Evolutionary conservation across 2,329 filamentous ascomycete species (phyloP).

Genomic region (Stachybotrys elegans): DNA sequence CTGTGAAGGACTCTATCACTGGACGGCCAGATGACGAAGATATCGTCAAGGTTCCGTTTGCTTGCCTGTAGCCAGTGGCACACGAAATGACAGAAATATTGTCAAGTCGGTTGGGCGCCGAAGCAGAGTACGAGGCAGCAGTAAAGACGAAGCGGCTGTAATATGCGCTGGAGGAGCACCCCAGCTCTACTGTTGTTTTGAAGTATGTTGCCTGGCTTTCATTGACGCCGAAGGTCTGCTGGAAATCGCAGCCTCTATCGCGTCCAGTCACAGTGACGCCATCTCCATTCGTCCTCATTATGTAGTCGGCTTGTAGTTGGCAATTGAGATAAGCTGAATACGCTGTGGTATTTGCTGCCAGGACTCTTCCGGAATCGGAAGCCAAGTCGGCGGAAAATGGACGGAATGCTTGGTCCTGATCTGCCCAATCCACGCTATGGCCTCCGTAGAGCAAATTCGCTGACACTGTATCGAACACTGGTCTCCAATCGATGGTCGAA

Average conservation of each 20-base stretch:
- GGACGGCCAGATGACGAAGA: background rate
- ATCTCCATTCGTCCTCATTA: background rate
- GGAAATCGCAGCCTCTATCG: slow-evolving; percentile 10
- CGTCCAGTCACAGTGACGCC: slow-evolving; percentile 2
- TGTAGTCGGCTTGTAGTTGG: slow-evolving; percentile 4
- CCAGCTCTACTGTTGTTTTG: slow-evolving; percentile 7
- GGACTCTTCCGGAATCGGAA: background rate
- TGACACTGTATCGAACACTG: slow-evolving; percentile 7
- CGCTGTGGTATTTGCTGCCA: slow-evolving; percentile 6
- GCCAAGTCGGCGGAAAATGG: slow-evolving; percentile 6
- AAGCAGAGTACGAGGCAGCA: slow-evolving; percentile 7
- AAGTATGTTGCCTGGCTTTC: slow-evolving; percentile 7
- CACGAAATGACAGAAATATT: slow-evolving; percentile 9
- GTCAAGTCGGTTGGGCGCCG: slow-evolving; percentile 1
- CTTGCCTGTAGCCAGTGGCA: slow-evolving; percentile 8
- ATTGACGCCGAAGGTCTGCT: slow-evolving; percentile 3
- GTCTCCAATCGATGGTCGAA: slow-evolving; percentile 9
- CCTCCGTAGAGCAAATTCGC: slow-evolving; percentile 8
- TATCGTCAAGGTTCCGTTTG: slow-evolving; percentile 2
- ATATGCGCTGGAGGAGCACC: slow-evolving; percentile 6
- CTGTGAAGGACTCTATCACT: slow-evolving; percentile 1
- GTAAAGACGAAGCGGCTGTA: slow-evolving; percentile 9
- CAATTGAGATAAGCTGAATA: slow-evolving; percentile 9
- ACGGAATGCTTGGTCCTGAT: slow-evolving; percentile 7
- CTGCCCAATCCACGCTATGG: slow-evolving; percentile 9